Base-by-base conservation (phyloP, 2,329 filamentous ascomycete genomes). In the Basipetospora sp. region DNA sequence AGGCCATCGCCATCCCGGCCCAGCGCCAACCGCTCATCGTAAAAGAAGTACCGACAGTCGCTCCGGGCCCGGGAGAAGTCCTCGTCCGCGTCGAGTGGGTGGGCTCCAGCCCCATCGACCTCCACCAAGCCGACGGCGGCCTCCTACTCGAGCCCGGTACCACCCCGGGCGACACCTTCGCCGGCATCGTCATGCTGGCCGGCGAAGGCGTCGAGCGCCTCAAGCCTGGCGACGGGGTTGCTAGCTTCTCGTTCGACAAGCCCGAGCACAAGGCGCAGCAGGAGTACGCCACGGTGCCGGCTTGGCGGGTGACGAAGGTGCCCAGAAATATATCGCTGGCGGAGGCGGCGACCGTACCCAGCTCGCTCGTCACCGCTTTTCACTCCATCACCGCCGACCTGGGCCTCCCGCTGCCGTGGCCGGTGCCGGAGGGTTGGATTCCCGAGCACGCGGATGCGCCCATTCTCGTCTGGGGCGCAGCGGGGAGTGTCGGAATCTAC, bases 61-160 rank as follows among this genome's bases (percentile, higher is more conserved):
- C 50, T 4, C 64, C 65, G 0, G 42, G 45, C 2, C 47, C 50
- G 1, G 59, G 64, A 26, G 65, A 78, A 50, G 62, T 74, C 25
- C 59, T 65, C 13, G 53, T 78, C 29, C 62, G 58, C 18, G 65
- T 72, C 8, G 55, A 65, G 41, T 78, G 69, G 68, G 73, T 70
- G 2, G 64, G 71, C 3, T 74, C 72, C 1, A 72, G 69, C 1
- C 74, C 74, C 0, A 56, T 78, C 0, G 71, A 78, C 45, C 55
- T 78, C 5, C 74, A 78, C 52, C 65, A 71, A 41, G 68, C 70
- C 31, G 71, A 77, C 45, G 71, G 73, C 26, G 71, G 69, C 0
- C 55, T 78, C 0, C 49, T 75, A 10, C 59, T 74, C 9, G 53
- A 62, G 17, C 71, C 71, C 1, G 57, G 63, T 43, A 53, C 68